Conservation (phyloP, 352 stramenopile genomes). For the Pythium aquatile region DNA sequence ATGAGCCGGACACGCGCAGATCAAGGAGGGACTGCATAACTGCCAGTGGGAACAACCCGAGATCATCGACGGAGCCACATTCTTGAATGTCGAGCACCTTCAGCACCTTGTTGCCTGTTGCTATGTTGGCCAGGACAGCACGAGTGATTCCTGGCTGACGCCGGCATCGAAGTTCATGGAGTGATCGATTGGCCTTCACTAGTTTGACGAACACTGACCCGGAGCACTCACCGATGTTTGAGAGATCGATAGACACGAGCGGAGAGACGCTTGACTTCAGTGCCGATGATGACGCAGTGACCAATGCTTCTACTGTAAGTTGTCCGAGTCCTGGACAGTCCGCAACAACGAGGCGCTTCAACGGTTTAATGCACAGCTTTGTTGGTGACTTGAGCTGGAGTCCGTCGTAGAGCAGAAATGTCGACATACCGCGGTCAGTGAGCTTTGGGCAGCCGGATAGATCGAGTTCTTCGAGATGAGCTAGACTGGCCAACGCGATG, state of each 20-base stretch:
- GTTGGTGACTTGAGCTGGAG: conserved; percentile 6
- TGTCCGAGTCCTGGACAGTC: conserved; percentile 8
- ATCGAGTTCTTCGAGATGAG: conserved; percentile 52
- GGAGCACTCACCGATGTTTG: conserved; percentile 28
- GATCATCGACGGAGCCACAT: conserved; percentile 50
- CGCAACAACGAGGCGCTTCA: conserved; percentile 8
- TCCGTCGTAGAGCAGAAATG: conserved; percentile 43
- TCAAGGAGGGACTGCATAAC: conserved; percentile 58
- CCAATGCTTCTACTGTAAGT: conserved; percentile 18
- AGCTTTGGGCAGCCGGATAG: conserved; percentile 47
- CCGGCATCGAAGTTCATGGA: conserved; percentile 36
- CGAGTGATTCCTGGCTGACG: conserved; percentile 44
- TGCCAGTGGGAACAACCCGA: conserved; percentile 57
- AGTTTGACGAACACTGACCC: conserved; percentile 35
- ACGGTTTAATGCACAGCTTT: conserved; percentile 5
- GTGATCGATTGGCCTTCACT: conserved; percentile 30
- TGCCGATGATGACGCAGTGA: neutral
- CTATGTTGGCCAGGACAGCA: conserved; percentile 44
- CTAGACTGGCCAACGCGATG: conserved; percentile 44
- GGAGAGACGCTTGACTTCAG: neutral
- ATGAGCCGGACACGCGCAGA: conserved; percentile 36
- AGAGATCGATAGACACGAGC: conserved; percentile 39
- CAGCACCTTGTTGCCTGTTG: conserved; percentile 53
- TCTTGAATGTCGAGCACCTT: conserved; percentile 54
- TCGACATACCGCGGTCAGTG: conserved; percentile 42